These are phyloP conservation scores for Camellia lanceoleosa DNA, from an alignment of 148 eudicot species.

Conservation along the genomic window DNA sequence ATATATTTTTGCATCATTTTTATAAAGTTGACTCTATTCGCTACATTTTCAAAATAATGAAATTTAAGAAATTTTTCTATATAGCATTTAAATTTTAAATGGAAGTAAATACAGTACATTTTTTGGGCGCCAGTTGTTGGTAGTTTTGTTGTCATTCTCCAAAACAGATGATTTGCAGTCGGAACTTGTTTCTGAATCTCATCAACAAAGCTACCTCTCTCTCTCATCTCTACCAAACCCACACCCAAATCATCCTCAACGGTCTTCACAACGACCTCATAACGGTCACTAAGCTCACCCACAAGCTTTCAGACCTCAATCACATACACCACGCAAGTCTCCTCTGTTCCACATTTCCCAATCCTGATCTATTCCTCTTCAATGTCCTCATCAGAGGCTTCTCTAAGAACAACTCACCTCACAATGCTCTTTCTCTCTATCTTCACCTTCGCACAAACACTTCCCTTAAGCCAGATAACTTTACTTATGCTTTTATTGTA, in stretches of 20 bases:
- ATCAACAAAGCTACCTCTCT: conserved; percentile 43
- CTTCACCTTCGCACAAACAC: neutral
- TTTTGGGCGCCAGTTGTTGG: no score
- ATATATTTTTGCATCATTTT: no score
- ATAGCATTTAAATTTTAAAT: no score
- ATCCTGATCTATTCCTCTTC: conserved; percentile 55
- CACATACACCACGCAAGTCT: conserved; percentile 41
- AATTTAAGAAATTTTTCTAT: no score
- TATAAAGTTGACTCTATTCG: no score
- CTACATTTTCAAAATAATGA: no score
- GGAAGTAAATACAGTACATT: no score
- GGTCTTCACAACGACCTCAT: conserved; percentile 37
- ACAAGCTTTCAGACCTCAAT: conserved; percentile 47
- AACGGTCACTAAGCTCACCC: conserved; percentile 62
- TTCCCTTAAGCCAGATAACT: conserved; percentile 11
- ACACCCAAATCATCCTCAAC: conserved; percentile 60
- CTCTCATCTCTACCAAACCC: conserved; percentile 55
- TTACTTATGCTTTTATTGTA: conserved; percentile 12
- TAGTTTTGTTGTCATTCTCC: neutral
- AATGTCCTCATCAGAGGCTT: conserved; percentile 31
- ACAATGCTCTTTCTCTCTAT: conserved; percentile 9
- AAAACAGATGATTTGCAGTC: conserved; percentile 45
- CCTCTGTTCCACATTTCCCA: conserved; percentile 34
- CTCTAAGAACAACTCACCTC: neutral
- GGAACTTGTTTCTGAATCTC: conserved; percentile 36